phyloP scores from a whole-genome alignment of 2,329 filamentous ascomycete genomes.

The Colletotrichum phormii region DNA sequence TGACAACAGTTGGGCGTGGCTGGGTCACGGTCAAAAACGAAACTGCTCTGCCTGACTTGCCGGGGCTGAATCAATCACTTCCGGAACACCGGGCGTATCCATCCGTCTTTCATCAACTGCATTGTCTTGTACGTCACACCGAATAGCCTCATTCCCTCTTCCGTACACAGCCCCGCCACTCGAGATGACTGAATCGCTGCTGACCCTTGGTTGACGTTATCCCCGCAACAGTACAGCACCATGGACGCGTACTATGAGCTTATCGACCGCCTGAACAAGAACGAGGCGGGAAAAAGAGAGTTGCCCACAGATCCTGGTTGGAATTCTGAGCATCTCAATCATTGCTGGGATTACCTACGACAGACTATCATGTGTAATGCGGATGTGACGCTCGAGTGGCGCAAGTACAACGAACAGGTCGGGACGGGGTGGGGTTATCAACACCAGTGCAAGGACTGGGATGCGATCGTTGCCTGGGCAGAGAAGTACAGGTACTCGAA shows the following conservation, averaged over 20 bases:
- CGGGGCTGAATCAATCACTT: not conserved
- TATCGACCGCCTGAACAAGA: too few relatives aligned
- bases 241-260: too few relatives aligned
- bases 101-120: slow-evolving; percentile 32
- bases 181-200: too few relatives aligned
- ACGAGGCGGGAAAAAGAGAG: too few relatives aligned
- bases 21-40: not conserved
- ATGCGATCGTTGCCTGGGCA: slow-evolving; percentile 36
- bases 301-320: not conserved
- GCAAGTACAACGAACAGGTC: not conserved
- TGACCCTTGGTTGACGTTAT: too few relatives aligned
- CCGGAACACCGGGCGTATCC: not conserved
- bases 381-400: slow-evolving; percentile 37
- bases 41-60: not conserved
- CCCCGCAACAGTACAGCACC: too few relatives aligned
- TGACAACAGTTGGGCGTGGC: not conserved
- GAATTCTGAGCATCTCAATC: slow-evolving; percentile 48
- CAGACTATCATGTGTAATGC: slow-evolving; percentile 53
- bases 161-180: too few relatives aligned
- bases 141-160: too few relatives aligned
- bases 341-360: slow-evolving; percentile 55
- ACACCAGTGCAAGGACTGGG: slow-evolving; percentile 44
- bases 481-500: too few relatives aligned
- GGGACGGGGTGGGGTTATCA: slow-evolving; percentile 36
- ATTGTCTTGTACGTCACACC: slow-evolving; percentile 35